phyloP scores from a whole-genome alignment of 441 rosid genomes.

The Raphanus hybrid region DNA sequence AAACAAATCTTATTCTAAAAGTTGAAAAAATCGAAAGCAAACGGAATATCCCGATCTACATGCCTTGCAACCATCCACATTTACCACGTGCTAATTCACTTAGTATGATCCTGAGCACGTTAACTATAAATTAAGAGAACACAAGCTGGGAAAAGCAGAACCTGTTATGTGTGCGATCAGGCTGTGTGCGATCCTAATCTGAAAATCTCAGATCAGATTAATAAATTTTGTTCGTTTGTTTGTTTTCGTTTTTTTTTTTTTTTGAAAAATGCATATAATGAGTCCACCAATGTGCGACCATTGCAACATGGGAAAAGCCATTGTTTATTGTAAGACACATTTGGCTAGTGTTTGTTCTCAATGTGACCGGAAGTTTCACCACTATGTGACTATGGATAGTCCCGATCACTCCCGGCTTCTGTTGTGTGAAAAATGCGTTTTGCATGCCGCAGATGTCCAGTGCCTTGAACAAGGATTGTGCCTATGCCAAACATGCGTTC shows the following conservation, averaged over 20 bases:
- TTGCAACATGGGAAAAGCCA: neutral
- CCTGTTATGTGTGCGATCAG: neutral
- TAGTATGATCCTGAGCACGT: neutral
- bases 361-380: conserved; percentile 19
- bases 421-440: conserved; percentile 14
- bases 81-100: conserved; percentile 16
- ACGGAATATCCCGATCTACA: conserved; percentile 30
- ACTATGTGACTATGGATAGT: neutral
- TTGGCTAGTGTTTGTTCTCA: conserved; percentile 19
- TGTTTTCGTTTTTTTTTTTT: neutral
- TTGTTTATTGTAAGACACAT: neutral
- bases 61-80: neutral
- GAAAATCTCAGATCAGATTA: neutral
- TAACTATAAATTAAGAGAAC: conserved; percentile 17
- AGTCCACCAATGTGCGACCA: conserved; percentile 20
- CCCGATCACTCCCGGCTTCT: neutral
- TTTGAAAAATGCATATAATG: conserved; percentile 1
- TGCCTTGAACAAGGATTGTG: conserved; percentile 12
- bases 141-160: neutral
- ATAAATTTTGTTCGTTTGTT: neutral
- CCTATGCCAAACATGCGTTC: conserved; percentile 26
- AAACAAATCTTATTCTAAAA: neutral
- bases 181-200: neutral
- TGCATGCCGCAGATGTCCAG: neutral
- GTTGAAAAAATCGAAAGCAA: neutral